phyloP scores from a whole-genome alignment of 2,329 filamentous ascomycete genomes.

The Colletotrichum endophyticum region DNA sequence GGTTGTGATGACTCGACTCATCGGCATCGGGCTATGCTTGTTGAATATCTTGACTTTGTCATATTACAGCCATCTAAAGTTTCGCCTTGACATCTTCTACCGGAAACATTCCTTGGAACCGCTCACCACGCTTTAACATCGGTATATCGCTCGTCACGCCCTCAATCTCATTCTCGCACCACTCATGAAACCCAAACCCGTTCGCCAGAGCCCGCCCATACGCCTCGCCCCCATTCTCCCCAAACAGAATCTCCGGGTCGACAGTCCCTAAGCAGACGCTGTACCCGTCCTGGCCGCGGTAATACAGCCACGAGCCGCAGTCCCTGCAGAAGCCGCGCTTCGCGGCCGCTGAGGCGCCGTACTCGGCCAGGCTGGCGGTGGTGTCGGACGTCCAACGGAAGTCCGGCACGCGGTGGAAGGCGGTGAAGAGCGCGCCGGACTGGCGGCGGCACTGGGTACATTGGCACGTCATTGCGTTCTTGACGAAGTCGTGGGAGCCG shows the following conservation, averaged over 20 bases:
- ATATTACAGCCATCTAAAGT: background rate
- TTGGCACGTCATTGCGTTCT: constrained; percentile 53
- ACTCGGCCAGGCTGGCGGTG: constrained; percentile 39
- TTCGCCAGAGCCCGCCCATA: constrained; percentile 45
- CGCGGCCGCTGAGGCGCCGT: constrained; percentile 40
- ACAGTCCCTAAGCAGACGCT: constrained; percentile 48
- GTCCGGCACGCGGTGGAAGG: constrained; percentile 42
- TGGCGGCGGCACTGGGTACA: constrained; percentile 61
- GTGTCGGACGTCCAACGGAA: constrained; percentile 36
- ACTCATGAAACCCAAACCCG: constrained; percentile 40
- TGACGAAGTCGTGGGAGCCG: constrained; percentile 46
- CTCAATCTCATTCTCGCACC: constrained; percentile 48
- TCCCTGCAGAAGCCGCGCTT: constrained; percentile 52
- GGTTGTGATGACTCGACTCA: background rate
- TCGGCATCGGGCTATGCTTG: too few species aligned
- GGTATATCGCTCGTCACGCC: constrained; percentile 51
- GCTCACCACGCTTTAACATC: background rate
- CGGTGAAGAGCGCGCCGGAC: constrained; percentile 51
- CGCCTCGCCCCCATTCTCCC: constrained; percentile 13
- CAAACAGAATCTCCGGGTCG: constrained; percentile 46
- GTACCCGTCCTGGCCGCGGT: constrained; percentile 34
- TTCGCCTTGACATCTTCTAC: background rate
- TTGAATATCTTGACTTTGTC: too few species aligned
- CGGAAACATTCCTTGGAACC: background rate
- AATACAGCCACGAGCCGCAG: constrained; percentile 57